Evolutionary conservation across 1,284 basidiomycete species (phyloP).

Genomic region (Irpex sp.): DNA sequence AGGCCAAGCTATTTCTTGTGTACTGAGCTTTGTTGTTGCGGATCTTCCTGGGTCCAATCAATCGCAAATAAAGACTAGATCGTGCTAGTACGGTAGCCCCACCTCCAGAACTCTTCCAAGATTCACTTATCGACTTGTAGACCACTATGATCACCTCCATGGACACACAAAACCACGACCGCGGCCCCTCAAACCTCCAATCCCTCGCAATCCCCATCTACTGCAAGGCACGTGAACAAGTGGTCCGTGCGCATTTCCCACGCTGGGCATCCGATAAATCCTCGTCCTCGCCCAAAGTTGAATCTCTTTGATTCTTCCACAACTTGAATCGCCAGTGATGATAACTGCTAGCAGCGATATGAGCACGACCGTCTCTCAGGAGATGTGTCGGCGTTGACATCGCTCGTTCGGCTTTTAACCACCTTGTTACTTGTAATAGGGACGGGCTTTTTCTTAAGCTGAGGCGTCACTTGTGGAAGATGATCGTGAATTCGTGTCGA

Average conservation of each 20-base stretch:
- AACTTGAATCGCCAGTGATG: constrained; percentile 47
- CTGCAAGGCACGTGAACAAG: neutral
- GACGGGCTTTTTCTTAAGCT: constrained; percentile 39
- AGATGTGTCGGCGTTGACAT: constrained; percentile 41
- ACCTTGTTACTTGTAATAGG: constrained; percentile 46
- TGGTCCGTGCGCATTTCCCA: constrained; percentile 1
- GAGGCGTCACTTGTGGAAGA: constrained; percentile 34
- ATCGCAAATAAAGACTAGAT: too few species aligned
- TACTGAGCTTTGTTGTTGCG: too few species aligned
- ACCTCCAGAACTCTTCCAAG: too few species aligned
- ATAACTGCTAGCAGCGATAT: constrained; percentile 39
- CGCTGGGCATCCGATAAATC: neutral
- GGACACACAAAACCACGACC: neutral
- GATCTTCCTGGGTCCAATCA: too few species aligned
- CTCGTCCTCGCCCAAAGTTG: neutral
- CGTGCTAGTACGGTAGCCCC: too few species aligned
- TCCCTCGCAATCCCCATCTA: neutral
- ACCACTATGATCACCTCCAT: neutral
- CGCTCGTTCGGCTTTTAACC: constrained; percentile 46
- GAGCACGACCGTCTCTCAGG: constrained; percentile 36
- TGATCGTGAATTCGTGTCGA: constrained; percentile 2
- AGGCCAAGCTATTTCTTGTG: too few species aligned
- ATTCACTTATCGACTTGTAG: too few species aligned
- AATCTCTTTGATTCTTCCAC: constrained; percentile 43
- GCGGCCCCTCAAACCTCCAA: neutral